Conservation (phyloP, 2,329 filamentous ascomycete species). For the Trichophyton simii region DNA sequence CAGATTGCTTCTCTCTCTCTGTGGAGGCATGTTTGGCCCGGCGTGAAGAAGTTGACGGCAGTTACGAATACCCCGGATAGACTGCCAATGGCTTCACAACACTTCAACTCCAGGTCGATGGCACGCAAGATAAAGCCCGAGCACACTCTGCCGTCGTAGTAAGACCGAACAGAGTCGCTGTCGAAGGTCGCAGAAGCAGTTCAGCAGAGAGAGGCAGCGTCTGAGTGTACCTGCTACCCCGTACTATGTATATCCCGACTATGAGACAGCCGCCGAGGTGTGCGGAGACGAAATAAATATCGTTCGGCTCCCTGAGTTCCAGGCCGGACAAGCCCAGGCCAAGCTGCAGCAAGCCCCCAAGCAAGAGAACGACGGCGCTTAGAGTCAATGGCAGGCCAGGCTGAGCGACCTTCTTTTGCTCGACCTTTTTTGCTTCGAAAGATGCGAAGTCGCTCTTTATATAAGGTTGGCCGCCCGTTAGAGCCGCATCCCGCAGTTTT, state of each 20-base stretch:
- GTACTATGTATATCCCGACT: no score
- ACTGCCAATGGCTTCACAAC: not conserved
- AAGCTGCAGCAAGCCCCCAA: not conserved
- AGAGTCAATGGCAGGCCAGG: not conserved
- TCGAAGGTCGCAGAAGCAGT: not conserved
- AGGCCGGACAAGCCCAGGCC: not conserved
- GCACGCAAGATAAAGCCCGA: not conserved
- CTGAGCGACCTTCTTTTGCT: not conserved
- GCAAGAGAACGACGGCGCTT: not conserved
- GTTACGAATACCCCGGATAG: not conserved
- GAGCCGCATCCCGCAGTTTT: not conserved
- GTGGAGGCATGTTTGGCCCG: conserved; percentile 28
- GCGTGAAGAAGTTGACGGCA: not conserved
- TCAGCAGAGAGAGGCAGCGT: not conserved
- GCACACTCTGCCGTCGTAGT: not conserved
- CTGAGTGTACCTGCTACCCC: not conserved
- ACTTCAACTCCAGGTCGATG: not conserved
- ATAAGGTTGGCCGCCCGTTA: conserved; percentile 1
- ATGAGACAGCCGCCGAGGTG: not conserved
- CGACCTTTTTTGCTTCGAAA: not conserved
- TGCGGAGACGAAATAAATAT: not conserved
- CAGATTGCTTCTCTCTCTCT: conserved; percentile 64
- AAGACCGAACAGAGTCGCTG: not conserved
- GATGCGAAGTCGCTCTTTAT: not conserved
- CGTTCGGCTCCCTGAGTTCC: not conserved